Evolutionary conservation across 768 basidiomycete species (phyloP).

Genomic region (Mycena sanguinolenta): DNA sequence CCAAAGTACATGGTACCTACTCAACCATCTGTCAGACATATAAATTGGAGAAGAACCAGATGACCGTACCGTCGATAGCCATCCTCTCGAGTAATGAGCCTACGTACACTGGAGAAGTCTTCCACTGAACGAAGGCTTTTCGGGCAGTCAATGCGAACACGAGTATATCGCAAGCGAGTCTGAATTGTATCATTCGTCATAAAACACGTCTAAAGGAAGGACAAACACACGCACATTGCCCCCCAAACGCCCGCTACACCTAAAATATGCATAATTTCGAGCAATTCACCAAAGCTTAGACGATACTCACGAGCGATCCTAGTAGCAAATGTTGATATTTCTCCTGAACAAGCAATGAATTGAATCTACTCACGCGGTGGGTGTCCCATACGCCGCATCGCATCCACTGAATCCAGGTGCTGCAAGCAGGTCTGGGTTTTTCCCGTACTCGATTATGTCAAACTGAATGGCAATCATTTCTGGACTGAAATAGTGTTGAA

Average conservation of each 20-base stretch:
- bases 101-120: constrained; percentile 12
- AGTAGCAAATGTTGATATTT: constrained; percentile 17
- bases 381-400: constrained; percentile 24
- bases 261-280: constrained; percentile 21
- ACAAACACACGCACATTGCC: constrained; percentile 22
- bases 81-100: constrained; percentile 27
- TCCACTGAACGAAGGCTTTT: constrained; percentile 17
- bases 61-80: constrained; percentile 25
- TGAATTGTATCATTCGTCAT: constrained; percentile 22
- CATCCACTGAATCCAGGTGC: constrained; percentile 32
- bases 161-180: constrained; percentile 24
- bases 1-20: constrained; percentile 32
- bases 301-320: constrained; percentile 22
- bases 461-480: constrained; percentile 18
- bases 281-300: constrained; percentile 25
- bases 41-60: constrained; percentile 16
- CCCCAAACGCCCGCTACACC: constrained; percentile 16
- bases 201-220: too few species aligned
- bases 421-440: constrained; percentile 19
- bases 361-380: constrained; percentile 22
- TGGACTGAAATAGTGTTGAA: too few species aligned
- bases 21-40: constrained; percentile 12
- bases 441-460: constrained; percentile 9
- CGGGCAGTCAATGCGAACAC: constrained; percentile 30
- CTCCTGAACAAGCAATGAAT: constrained; percentile 14